Evolutionary conservation across 441 rosid genomes (phyloP), one percentile per base, ranked within the genome.

Genomic region (Theobroma grandiflorum): DNA sequence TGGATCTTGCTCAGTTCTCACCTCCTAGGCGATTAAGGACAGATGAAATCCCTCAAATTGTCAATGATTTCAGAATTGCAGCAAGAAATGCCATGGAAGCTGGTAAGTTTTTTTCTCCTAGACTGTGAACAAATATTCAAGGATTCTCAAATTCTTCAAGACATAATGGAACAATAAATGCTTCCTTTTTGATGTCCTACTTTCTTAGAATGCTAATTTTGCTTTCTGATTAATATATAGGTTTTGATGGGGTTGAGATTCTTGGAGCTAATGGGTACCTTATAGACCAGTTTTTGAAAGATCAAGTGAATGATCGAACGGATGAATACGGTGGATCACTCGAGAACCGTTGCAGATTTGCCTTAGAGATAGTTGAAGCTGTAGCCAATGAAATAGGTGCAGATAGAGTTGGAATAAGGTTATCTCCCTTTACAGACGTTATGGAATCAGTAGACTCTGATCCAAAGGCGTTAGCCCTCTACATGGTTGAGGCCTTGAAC

Each of bases 401-500:
- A 0, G 83, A 83, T 16, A 76, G 57, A 73, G 83, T 83, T 4
- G 83, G 85, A 16, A 80, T 80, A n/a, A 78, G 84, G 78, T 73
- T 84, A 16, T 84, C 86, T 18, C 86, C 86, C 1, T 84, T 43
- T 57, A 82, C 59, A 18, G 3, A 18, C 59, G 18, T 4, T 58
- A 62, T 58, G 72, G 88, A 83, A 35, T 50, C 86, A 6, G 82
- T 78, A 66, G 92, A 89, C 85, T 82, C 89, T 0, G 72, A 88
- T 70, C 91, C 91, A 31, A 58, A 75, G 76, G 88, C 80, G 6
- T 65, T 89, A 38, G 91, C 82, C 0, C 78, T 81, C 4, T 81
- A 86, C 89, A 86, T 88, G 91, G 91, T 73, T 0, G 74, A 81
- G 22, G 58, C 87, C 18, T 67, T 89, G 50, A 89, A 89, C 82